Conservation (phyloP, 441 rosid genomes). For the Daphne laureola region DNA sequence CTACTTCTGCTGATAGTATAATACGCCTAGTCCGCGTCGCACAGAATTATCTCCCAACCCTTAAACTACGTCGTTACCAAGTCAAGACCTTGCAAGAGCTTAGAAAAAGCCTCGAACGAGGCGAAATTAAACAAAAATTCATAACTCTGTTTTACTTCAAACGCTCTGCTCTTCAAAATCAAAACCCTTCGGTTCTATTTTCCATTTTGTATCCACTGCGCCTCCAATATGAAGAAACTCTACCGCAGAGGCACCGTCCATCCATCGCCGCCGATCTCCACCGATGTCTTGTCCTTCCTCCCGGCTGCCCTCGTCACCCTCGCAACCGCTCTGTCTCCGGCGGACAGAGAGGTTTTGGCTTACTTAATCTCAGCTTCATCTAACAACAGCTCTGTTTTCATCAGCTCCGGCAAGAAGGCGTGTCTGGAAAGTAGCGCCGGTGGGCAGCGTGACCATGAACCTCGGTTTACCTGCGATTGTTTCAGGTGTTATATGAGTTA, state of each 20-base stretch:
- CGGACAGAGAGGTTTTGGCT: slow-evolving; percentile 58
- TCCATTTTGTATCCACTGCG: slow-evolving; percentile 6
- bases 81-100: too few relatives aligned
- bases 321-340: slow-evolving; percentile 39
- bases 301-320: slow-evolving; percentile 62
- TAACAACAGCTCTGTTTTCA: slow-evolving; percentile 8
- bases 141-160: neutral
- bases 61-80: too few relatives aligned
- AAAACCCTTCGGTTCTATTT: slow-evolving; percentile 16
- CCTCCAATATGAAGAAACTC: slow-evolving; percentile 55
- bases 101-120: too few relatives aligned
- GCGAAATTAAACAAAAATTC: too few relatives aligned
- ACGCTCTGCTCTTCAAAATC: slow-evolving; percentile 3
- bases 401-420: slow-evolving; percentile 1
- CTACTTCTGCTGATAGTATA: too few relatives aligned
- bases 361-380: slow-evolving; percentile 44
- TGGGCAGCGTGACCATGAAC: slow-evolving; percentile 28
- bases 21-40: too few relatives aligned
- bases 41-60: too few relatives aligned
- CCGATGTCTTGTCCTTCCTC: slow-evolving; percentile 44
- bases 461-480: slow-evolving; percentile 55
- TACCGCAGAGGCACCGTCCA: slow-evolving; percentile 55
- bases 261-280: slow-evolving; percentile 41
- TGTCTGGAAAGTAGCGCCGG: neutral
- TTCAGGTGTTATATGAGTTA: slow-evolving; percentile 64